These are phyloP conservation scores for Trametes cubensis DNA, from an alignment of 768 basidiomycete species.

Conservation along the genomic window DNA sequence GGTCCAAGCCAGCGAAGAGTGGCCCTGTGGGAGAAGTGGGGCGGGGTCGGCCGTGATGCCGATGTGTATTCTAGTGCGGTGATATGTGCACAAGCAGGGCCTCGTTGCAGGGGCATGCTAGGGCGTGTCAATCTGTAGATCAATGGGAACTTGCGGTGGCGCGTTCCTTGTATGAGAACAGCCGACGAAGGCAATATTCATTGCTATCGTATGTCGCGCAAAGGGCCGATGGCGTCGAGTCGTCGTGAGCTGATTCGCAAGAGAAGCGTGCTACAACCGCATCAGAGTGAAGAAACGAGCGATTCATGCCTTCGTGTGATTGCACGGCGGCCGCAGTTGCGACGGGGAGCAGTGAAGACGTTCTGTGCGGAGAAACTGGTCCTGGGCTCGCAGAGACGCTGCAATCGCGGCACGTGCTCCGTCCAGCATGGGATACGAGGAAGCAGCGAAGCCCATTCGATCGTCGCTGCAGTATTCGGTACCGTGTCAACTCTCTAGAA, in stretches of 20 bases:
- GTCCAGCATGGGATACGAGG: not conserved
- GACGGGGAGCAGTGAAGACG: slow-evolving; percentile 4
- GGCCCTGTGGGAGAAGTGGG: slow-evolving; percentile 18
- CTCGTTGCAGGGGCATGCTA: slow-evolving; percentile 12
- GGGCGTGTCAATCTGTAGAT: not conserved
- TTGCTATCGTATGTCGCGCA: not conserved
- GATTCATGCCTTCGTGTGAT: not conserved
- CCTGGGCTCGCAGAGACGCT: not conserved
- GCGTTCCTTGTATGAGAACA: not conserved
- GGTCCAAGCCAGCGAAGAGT: not conserved
- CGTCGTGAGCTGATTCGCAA: too few relatives aligned
- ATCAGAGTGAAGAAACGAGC: not conserved
- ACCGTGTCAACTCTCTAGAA: slow-evolving; percentile 11
- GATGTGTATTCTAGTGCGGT: slow-evolving; percentile 13
- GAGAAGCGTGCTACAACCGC: not conserved
- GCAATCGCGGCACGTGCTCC: slow-evolving; percentile 5
- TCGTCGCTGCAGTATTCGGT: slow-evolving; percentile 22
- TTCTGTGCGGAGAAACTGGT: not conserved
- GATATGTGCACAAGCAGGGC: slow-evolving; percentile 8
- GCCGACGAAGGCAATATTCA: too few relatives aligned
- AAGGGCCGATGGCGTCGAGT: not conserved
- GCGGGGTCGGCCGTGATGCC: slow-evolving; percentile 15
- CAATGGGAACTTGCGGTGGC: not conserved
- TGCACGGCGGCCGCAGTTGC: slow-evolving; percentile 9
- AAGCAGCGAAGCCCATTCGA: slow-evolving; percentile 15